Percentiles rank a stretch among this genome's conserved stretches.
Evolutionary conservation across 2,329 filamentous ascomycete species (phyloP).

Genomic region (Geosmithia putterillii): DNA sequence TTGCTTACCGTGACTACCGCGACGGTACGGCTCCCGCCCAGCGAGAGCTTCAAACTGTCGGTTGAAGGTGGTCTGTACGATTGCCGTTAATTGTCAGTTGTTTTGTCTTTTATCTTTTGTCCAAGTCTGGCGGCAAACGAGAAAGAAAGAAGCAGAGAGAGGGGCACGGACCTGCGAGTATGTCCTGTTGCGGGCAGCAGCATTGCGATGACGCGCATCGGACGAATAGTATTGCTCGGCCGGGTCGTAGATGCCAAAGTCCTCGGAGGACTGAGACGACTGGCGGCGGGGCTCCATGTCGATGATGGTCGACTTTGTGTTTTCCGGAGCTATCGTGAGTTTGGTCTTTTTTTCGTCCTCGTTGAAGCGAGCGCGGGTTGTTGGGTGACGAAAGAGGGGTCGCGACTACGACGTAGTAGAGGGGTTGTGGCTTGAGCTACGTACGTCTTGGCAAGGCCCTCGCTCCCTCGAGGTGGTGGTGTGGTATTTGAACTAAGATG

Average conservation of each 20-base stretch:
- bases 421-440: background rate
- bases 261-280: constrained; percentile 20
- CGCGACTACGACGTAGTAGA: background rate
- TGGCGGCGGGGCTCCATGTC: background rate
- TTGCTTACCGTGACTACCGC: constrained; percentile 44
- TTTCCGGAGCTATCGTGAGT: background rate
- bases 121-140: no score
- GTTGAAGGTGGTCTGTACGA: constrained; percentile 41
- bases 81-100: no score
- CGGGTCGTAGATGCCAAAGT: constrained; percentile 42
- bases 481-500: no score
- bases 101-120: no score
- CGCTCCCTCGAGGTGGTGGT: background rate
- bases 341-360: background rate
- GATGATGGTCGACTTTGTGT: background rate
- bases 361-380: background rate
- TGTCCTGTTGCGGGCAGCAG: constrained; percentile 37
- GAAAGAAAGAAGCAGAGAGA: background rate
- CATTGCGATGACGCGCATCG: constrained; percentile 39
- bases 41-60: constrained; percentile 40
- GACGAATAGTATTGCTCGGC: constrained; percentile 47
- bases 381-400: background rate
- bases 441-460: background rate
- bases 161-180: constrained; percentile 36
- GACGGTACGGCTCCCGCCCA: constrained; percentile 40